These are phyloP conservation scores for Bryopsis sp. DNA, from an alignment of 139 green algal species.

Conservation along the genomic window DNA sequence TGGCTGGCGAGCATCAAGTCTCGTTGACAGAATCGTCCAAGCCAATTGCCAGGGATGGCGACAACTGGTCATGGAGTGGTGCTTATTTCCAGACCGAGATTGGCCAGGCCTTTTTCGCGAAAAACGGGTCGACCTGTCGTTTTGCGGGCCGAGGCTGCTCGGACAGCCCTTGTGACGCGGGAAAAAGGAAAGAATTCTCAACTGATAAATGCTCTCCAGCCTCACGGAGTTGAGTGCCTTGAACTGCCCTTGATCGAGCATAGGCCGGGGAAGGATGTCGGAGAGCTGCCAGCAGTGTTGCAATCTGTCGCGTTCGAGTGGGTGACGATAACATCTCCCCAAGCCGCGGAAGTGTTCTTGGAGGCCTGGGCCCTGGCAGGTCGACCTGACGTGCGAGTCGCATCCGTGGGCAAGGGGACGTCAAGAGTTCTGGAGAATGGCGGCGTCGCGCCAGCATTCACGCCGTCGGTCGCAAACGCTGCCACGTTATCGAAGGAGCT, in stretches of 20 bases:
- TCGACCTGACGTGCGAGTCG: slow-evolving; percentile 50
- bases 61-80: too few species aligned
- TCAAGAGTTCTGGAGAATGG: slow-evolving; percentile 38
- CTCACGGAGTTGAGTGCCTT: slow-evolving; percentile 37
- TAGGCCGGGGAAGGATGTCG: slow-evolving; percentile 50
- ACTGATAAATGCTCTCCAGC: slow-evolving; percentile 37
- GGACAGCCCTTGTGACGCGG: slow-evolving; percentile 75
- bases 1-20: too few species aligned
- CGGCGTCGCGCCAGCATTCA: slow-evolving; percentile 10
- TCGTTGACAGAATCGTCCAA: too few species aligned
- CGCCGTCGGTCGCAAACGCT: slow-evolving; percentile 17
- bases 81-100: too few species aligned
- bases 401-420: slow-evolving; percentile 69
- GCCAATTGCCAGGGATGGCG: too few species aligned
- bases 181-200: slow-evolving; percentile 81
- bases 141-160: too few species aligned
- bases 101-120: too few species aligned
- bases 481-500: slow-evolving; percentile 12
- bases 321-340: slow-evolving; percentile 76
- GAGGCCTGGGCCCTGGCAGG: slow-evolving; percentile 66
- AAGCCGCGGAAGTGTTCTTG: slow-evolving; percentile 72
- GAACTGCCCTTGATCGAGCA: slow-evolving; percentile 81
- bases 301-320: slow-evolving; percentile 46
- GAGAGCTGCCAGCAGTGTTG: slow-evolving; percentile 31
- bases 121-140: too few species aligned